Evolutionary conservation across 2,329 filamentous ascomycete genomes (phyloP).

Genomic region (Aspergillus amoenus): DNA sequence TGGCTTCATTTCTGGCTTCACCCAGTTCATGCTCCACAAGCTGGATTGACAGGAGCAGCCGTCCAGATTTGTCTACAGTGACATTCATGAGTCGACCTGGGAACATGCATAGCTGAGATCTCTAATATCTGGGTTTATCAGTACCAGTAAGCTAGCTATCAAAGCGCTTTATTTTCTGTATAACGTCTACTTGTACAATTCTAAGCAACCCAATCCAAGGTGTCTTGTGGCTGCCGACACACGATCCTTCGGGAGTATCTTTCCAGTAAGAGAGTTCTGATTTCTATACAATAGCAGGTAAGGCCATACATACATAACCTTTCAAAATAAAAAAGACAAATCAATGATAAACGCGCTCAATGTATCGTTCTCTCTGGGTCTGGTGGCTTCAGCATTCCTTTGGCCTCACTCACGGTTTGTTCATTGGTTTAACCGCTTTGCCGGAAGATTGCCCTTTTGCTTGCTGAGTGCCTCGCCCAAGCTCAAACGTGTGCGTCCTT

Average conservation of each 20-base stretch:
- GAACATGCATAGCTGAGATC: not conserved
- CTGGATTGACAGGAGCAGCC: not conserved
- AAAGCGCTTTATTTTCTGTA: not conserved
- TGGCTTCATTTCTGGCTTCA: not conserved
- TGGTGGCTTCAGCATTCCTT: slow-evolving; percentile 4
- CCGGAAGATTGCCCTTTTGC: slow-evolving; percentile 63
- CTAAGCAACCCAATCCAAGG: not conserved
- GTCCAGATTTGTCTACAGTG: not conserved
- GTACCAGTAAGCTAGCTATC: not conserved
- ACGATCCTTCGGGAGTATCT: not conserved
- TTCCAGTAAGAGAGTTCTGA: slow-evolving; percentile 18
- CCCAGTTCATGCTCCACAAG: not conserved
- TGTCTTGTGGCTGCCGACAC: not conserved
- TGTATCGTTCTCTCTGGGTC: slow-evolving; percentile 20
- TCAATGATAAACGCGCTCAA: slow-evolving; percentile 19
- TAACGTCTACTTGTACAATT: not conserved
- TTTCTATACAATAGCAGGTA: slow-evolving; percentile 35
- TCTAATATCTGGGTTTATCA: not conserved
- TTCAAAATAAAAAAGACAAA: slow-evolving; percentile 21
- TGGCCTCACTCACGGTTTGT: not conserved
- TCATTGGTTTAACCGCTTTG: not conserved
- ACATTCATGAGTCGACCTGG: slow-evolving; percentile 2
- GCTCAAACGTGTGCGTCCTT: not conserved
- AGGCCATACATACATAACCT: slow-evolving; percentile 29
- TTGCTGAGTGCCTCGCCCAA: slow-evolving; percentile 50